phyloP scores from a whole-genome alignment of 1,284 basidiomycete genomes.

The Ganoderma meredithae region DNA sequence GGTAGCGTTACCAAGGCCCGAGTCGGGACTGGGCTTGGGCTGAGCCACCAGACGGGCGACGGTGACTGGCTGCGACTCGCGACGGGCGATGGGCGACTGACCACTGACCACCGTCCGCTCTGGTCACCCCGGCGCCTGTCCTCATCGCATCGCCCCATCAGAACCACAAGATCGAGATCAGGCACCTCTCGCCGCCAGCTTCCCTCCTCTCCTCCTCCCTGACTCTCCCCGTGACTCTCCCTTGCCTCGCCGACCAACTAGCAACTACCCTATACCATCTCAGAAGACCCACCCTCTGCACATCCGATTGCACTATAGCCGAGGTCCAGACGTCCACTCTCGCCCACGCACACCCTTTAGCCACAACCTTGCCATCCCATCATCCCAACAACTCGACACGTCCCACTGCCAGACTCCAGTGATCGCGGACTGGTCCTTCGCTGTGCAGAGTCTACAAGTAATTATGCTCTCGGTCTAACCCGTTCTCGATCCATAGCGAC shows the following conservation, averaged over 20 bases:
- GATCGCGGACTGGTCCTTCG: background rate
- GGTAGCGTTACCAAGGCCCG: background rate
- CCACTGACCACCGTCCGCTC: background rate
- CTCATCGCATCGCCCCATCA: background rate
- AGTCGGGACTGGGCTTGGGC: background rate
- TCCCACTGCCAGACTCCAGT: background rate
- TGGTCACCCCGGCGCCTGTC: slow-evolving; percentile 1
- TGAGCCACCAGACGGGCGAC: background rate
- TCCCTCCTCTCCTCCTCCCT: too few relatives aligned
- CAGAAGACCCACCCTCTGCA: background rate
- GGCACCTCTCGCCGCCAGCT: too few relatives aligned
- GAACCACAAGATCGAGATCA: slow-evolving; percentile 21
- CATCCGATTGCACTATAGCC: background rate
- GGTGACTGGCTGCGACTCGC: background rate
- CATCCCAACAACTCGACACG: background rate
- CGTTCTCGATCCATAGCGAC: too few relatives aligned
- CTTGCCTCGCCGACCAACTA: background rate
- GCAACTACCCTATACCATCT: background rate
- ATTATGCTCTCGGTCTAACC: too few relatives aligned
- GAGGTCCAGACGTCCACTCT: background rate
- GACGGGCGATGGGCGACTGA: background rate
- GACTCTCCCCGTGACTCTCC: background rate
- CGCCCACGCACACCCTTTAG: background rate
- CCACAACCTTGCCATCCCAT: background rate
- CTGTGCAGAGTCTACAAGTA: too few relatives aligned